Evolutionary conservation across 106 monocot species (phyloP).

Genomic region (Gastrodia elata): DNA sequence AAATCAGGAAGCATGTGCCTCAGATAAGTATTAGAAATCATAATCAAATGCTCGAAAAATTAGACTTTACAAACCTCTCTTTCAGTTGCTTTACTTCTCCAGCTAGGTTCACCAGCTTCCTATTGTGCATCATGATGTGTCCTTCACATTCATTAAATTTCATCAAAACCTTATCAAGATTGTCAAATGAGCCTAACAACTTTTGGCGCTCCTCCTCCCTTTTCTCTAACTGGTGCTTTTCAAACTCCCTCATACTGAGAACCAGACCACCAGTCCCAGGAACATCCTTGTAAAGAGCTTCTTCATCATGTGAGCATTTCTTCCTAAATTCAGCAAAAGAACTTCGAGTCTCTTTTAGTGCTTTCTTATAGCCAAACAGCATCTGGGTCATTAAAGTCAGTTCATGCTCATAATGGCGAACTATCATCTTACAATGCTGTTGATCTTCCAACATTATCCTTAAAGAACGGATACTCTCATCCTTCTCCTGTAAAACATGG

Average conservation of each 20-base stretch:
- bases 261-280: slow-evolving; percentile 52
- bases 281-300: slow-evolving; percentile 66
- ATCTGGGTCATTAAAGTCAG: slow-evolving; percentile 46
- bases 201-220: slow-evolving; percentile 30
- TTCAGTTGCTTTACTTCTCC: slow-evolving; percentile 28
- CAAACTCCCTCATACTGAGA: slow-evolving; percentile 52
- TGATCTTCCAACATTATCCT: slow-evolving; percentile 51
- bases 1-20: background rate
- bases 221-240: slow-evolving; percentile 37
- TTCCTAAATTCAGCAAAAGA: slow-evolving; percentile 65
- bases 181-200: slow-evolving; percentile 32
- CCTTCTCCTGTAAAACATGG: slow-evolving; percentile 49
- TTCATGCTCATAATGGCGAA: slow-evolving; percentile 62
- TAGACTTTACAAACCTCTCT: slow-evolving; percentile 18
- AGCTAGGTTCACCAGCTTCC: slow-evolving; percentile 21
- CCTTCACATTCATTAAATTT: slow-evolving; percentile 33
- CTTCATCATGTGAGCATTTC: slow-evolving; percentile 42
- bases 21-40: background rate
- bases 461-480: slow-evolving; percentile 43
- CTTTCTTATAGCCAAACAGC: slow-evolving; percentile 66
- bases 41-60: slow-evolving; percentile 2
- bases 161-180: slow-evolving; percentile 27
- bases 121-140: slow-evolving; percentile 7
- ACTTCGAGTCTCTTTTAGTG: slow-evolving; percentile 39
- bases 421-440: slow-evolving; percentile 41